Conservation (phyloP, 768 basidiomycete genomes). For the Rhodotorula taiwanensis region DNA sequence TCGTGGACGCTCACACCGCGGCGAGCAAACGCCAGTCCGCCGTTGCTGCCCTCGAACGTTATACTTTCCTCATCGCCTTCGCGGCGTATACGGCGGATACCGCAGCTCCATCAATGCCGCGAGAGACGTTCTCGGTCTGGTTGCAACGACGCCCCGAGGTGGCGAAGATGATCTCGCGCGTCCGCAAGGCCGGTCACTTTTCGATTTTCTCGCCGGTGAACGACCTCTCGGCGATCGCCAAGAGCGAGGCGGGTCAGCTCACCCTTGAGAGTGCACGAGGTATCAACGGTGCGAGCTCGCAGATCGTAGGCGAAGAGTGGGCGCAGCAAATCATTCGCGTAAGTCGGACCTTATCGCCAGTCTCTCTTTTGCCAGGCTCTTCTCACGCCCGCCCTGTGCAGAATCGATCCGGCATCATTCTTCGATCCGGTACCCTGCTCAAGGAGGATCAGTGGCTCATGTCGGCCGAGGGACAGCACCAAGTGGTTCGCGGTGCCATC, state of each 20-base stretch:
- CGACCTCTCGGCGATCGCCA: constrained; percentile 76
- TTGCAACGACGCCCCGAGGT: constrained; percentile 78
- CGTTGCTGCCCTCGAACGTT: constrained; percentile 46
- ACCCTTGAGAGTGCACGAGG: constrained; percentile 47
- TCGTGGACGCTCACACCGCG: constrained; percentile 54
- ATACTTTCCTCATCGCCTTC: constrained; percentile 90
- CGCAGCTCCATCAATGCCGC: neutral
- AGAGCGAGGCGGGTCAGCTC: constrained; percentile 38
- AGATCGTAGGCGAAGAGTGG: constrained; percentile 89
- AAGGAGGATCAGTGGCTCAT: constrained; percentile 49
- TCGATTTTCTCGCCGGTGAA: constrained; percentile 87
- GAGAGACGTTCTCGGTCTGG: constrained; percentile 65
- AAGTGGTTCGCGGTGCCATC: constrained; percentile 78
- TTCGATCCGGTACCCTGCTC: constrained; percentile 71
- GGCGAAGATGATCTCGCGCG: constrained; percentile 52
- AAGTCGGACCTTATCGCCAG: constrained; percentile 22
- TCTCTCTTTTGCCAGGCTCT: neutral
- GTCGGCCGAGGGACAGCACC: constrained; percentile 10
- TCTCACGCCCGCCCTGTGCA: constrained; percentile 41
- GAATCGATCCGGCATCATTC: constrained; percentile 88
- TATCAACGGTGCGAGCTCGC: constrained; percentile 58
- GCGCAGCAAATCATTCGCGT: constrained; percentile 89
- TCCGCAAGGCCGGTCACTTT: constrained; percentile 48
- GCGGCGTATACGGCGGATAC: constrained; percentile 66
- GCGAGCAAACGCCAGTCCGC: constrained; percentile 18